These are phyloP conservation scores for Sporothrix schenckii DNA, from an alignment of 2,329 filamentous ascomycete genomes.

Conservation along the genomic window DNA sequence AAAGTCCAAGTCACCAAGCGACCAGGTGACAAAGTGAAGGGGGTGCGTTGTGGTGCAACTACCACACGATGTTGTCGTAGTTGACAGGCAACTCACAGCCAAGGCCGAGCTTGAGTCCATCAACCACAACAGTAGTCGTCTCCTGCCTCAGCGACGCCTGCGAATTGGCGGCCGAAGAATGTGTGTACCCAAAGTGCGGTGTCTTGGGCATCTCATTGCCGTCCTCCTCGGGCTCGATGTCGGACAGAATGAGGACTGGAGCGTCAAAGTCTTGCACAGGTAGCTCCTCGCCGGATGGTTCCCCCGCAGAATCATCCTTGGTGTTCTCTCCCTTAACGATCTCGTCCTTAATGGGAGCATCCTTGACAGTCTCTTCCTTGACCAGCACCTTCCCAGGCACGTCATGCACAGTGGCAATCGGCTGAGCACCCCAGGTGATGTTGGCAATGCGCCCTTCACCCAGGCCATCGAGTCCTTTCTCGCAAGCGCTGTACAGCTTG, in stretches of 20 bases:
- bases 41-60: not conserved
- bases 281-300: no score
- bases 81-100: not conserved
- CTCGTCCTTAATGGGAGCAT: no score
- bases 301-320: no score
- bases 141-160: not conserved
- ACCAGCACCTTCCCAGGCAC: not conserved
- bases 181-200: not conserved
- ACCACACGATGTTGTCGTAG: not conserved
- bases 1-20: not conserved
- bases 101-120: not conserved
- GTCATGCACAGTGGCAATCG: not conserved
- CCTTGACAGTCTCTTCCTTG: no score
- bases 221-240: not conserved
- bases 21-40: no score
- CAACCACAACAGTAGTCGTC: not conserved
- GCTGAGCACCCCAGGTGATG: not conserved
- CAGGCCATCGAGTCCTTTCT: constrained; percentile 22
- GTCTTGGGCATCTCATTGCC: not conserved
- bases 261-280: not conserved
- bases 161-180: not conserved
- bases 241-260: not conserved
- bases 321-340: no score
- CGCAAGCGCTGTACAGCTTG: constrained; percentile 35
- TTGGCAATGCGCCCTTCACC: constrained; percentile 34